Evolutionary conservation across 1,284 basidiomycete genomes (phyloP), one percentile per base, ranked within the genome.

Genomic region (Rhodotorula sp.): DNA sequence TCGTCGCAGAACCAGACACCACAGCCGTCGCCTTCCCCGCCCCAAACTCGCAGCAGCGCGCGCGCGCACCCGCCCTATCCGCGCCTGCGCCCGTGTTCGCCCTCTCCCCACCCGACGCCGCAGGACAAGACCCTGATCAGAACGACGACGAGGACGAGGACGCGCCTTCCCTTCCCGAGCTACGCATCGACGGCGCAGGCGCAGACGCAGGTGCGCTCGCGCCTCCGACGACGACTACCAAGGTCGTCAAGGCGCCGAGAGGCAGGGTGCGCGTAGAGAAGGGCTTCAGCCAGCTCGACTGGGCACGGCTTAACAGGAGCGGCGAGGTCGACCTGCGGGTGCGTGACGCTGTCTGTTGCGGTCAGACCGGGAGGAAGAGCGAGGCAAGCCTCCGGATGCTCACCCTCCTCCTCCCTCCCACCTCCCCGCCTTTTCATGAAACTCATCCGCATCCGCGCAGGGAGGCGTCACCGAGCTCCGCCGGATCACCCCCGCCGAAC

Each of bases 281-380:
- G 3, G 97, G 97, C 6, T 92, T 90, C 82, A 91, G 92, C 75
- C 89, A 94, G 32, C 82, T 99, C 32, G 97, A 99, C 82, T 99
- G 97, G 97, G 95, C 94, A 2, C 88, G 87, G 62, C 82, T 97
- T 70, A 81, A 82, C 25, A 93, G 92, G 80, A 83, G 87, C 8
- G 84, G 87, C 7, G 91, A 92, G 10, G 81, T 84, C 72, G 88
- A 97, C 84, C 82, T 96, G 32, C 83, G 91, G 69, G 92, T 92
- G 75, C 67, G 71, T 55, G 19, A 57, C 61, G 32, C 46, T 25
- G n/a, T 25, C 27, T 53, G 27, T 15, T 36, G 12, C 22, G 12
- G 44, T 19, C 5, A 17, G 44, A 4, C 10, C 15, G 44, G 44
- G 44, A 21, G 39, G 39, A 41, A 8, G 39, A 17, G 3, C 15